Evolutionary conservation across 805 yeast species (phyloP).

Genomic region (Candida sanyiensis): DNA sequence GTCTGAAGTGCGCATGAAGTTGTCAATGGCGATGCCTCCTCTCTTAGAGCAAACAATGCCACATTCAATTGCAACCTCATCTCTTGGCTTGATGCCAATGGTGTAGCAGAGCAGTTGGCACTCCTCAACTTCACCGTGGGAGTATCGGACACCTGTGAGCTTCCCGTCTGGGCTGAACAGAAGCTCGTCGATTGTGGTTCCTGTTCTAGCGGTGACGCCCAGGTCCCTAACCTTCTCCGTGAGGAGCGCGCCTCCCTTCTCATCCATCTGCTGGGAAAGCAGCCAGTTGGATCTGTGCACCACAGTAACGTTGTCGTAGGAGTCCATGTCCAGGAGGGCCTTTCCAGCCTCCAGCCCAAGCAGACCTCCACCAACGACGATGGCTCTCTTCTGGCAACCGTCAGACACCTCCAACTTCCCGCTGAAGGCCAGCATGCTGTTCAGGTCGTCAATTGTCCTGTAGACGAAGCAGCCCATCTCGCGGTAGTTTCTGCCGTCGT

Average conservation of each 20-base stretch:
- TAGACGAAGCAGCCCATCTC: conserved; percentile 31
- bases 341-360: conserved; percentile 34
- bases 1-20: conserved; percentile 27
- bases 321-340: conserved; percentile 29
- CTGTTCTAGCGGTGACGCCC: conserved; percentile 48
- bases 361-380: conserved; percentile 32
- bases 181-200: conserved; percentile 44
- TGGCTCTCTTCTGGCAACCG: conserved; percentile 19
- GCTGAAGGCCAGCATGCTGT: conserved; percentile 25
- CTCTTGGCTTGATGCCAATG: conserved; percentile 33
- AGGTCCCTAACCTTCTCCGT: conserved; percentile 44
- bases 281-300: conserved; percentile 32
- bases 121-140: conserved; percentile 26
- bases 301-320: conserved; percentile 27
- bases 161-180: conserved; percentile 27
- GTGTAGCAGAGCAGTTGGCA: conserved; percentile 32
- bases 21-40: conserved; percentile 30
- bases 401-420: conserved; percentile 9
- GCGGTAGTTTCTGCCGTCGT: conserved; percentile 16
- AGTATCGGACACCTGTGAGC: conserved; percentile 24
- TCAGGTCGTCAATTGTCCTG: conserved; percentile 31
- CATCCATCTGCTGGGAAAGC: conserved; percentile 32
- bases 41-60: conserved; percentile 23
- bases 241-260: conserved; percentile 30
- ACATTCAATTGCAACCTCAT: conserved; percentile 26